Evolutionary conservation across 2,329 filamentous ascomycete species (phyloP).

Genomic region (Furcasterigmium sp.): DNA sequence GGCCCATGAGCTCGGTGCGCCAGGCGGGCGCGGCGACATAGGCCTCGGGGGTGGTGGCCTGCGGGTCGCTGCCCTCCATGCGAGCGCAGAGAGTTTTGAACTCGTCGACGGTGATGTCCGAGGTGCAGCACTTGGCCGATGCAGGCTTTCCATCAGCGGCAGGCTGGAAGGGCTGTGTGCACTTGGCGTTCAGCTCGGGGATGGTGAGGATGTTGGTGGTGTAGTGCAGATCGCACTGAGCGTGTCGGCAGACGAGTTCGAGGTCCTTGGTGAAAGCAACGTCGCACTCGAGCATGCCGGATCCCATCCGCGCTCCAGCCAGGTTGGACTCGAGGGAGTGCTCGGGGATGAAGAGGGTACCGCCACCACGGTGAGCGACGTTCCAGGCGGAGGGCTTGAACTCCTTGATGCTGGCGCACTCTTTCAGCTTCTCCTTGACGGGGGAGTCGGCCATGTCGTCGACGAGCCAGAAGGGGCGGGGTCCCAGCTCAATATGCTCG

Average conservation of each 20-base stretch:
- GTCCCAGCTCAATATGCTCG: conserved; percentile 52
- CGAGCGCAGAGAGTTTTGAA: conserved; percentile 65
- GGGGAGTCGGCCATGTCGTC: conserved; percentile 55
- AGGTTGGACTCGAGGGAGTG: conserved; percentile 54
- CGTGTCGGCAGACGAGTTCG: conserved; percentile 63
- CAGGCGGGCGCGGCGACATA: conserved; percentile 55
- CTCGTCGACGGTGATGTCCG: conserved; percentile 63
- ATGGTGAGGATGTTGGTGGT: conserved; percentile 62
- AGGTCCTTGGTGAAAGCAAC: conserved; percentile 61
- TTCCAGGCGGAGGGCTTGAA: conserved; percentile 49
- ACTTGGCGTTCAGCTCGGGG: conserved; percentile 59
- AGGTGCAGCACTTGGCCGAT: conserved; percentile 64
- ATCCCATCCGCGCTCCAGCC: conserved; percentile 62
- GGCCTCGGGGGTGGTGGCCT: conserved; percentile 50
- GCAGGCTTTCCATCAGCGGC: conserved; percentile 45
- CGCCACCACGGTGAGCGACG: conserved; percentile 57
- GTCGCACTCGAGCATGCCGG: conserved; percentile 63
- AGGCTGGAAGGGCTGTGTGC: conserved; percentile 55
- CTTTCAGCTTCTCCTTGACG: conserved; percentile 54
- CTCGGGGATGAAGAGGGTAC: conserved; percentile 59
- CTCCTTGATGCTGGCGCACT: conserved; percentile 48
- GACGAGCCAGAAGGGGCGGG: conserved; percentile 60
- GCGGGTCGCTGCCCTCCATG: conserved; percentile 60
- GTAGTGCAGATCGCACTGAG: conserved; percentile 62
- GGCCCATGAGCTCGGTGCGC: conserved; percentile 61